Conservation (phyloP, 2,329 filamentous ascomycete species). For the Colletotrichum sp. region DNA sequence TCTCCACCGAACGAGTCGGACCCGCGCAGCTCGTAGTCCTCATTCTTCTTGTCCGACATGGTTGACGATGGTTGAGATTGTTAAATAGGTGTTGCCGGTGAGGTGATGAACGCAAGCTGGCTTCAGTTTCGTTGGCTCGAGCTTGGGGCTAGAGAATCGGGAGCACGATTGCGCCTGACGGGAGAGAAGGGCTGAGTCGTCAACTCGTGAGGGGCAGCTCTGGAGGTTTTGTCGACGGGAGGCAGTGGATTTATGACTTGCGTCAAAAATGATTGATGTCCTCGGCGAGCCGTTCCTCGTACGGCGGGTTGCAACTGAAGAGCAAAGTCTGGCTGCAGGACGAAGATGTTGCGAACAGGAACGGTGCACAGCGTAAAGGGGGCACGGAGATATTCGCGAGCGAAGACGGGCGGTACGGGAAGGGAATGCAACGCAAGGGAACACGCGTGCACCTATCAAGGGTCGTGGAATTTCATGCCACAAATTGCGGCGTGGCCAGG, state of each 20-base stretch:
- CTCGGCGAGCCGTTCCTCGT: background rate
- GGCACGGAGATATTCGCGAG: conserved; percentile 2
- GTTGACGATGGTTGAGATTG: conserved; percentile 37
- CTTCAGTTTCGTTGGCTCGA: background rate
- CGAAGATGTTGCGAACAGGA: background rate
- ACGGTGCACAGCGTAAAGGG: conserved; percentile 1
- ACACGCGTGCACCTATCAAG: conserved; percentile 20
- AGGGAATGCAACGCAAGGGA: conserved; percentile 20
- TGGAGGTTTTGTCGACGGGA: background rate
- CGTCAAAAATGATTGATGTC: background rate
- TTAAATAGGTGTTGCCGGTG: conserved; percentile 31
- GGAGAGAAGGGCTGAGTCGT: background rate
- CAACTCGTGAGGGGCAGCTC: background rate
- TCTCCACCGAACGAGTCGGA: conserved; percentile 61
- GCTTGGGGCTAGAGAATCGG: background rate
- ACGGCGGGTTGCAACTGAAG: background rate
- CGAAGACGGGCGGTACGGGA: background rate
- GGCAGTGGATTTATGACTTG: background rate
- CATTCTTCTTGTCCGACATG: conserved; percentile 92
- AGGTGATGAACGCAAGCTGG: background rate
- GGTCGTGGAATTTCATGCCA: conserved; percentile 4
- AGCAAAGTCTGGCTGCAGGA: background rate
- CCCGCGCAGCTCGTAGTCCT: conserved; percentile 77
- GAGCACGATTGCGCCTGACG: background rate
- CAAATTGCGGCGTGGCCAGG: background rate